phyloP scores from a whole-genome alignment of 2,329 filamentous ascomycete species.

The Alternaria panax region DNA sequence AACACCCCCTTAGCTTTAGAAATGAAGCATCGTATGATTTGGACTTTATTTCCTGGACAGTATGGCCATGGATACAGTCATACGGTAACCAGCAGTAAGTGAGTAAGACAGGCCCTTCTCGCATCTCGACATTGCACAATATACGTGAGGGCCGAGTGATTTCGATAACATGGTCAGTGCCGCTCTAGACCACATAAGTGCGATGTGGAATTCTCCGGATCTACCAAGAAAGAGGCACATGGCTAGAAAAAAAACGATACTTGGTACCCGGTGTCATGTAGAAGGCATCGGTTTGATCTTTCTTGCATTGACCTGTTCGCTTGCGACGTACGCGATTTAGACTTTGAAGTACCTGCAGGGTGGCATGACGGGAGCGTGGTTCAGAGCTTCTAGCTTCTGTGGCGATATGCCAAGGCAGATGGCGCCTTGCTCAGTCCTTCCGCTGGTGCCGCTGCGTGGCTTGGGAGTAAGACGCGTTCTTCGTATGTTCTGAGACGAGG shows the following conservation, averaged over 20 bases:
- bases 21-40: neutral
- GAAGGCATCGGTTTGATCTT: neutral
- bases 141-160: neutral
- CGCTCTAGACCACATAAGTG: neutral
- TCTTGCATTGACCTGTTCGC: neutral
- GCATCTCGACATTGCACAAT: neutral
- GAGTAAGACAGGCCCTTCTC: neutral
- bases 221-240: neutral
- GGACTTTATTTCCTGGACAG: neutral
- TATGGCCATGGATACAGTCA: neutral
- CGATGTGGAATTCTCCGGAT: neutral
- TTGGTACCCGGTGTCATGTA: neutral
- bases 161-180: neutral
- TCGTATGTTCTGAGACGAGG: neutral
- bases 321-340: neutral
- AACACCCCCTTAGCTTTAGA: neutral
- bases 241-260: neutral
- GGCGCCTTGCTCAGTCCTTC: neutral
- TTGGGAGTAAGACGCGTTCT: neutral
- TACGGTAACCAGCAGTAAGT: neutral
- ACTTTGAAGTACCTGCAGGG: conserved; percentile 3
- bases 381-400: neutral
- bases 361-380: neutral
- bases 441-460: neutral
- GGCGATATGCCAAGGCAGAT: neutral